Percentiles rank a stretch among this genome's conserved stretches.
phyloP scores from a whole-genome alignment of 2,329 filamentous ascomycete genomes.

The Aschersonia sp. region DNA sequence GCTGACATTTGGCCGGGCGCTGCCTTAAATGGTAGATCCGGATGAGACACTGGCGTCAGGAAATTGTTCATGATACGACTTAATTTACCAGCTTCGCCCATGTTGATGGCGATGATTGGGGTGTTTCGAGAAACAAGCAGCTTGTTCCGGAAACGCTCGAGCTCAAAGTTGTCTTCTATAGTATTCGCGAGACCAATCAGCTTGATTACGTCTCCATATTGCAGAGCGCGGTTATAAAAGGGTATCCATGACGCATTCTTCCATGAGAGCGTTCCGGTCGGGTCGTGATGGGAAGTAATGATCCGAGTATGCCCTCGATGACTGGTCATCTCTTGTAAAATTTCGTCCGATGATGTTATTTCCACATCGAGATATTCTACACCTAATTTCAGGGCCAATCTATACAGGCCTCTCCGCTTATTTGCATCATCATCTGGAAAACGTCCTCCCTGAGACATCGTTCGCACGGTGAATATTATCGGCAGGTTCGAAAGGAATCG shows the following conservation, averaged over 20 bases:
- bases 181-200: slow-evolving; percentile 67
- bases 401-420: slow-evolving; percentile 63
- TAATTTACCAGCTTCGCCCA: slow-evolving; percentile 76
- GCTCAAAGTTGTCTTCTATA: slow-evolving; percentile 74
- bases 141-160: slow-evolving; percentile 67
- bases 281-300: slow-evolving; percentile 93
- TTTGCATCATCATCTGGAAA: slow-evolving; percentile 67
- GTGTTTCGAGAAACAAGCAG: slow-evolving; percentile 59
- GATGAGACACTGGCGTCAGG: slow-evolving; percentile 88
- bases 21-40: slow-evolving; percentile 77
- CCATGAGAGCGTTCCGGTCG: slow-evolving; percentile 67
- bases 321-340: slow-evolving; percentile 55
- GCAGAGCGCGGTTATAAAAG: slow-evolving; percentile 77
- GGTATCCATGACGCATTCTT: slow-evolving; percentile 82
- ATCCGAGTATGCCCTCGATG: slow-evolving; percentile 61
- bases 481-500: slow-evolving; percentile 60
- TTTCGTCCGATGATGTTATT: slow-evolving; percentile 66
- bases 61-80: slow-evolving; percentile 84
- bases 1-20: slow-evolving; percentile 89
- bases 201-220: slow-evolving; percentile 89
- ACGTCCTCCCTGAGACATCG: slow-evolving; percentile 68
- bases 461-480: slow-evolving; percentile 85
- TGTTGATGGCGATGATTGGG: slow-evolving; percentile 92
- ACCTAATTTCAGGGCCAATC: slow-evolving; percentile 64
- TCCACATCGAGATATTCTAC: slow-evolving; percentile 91